Percentiles rank a stretch among this genome's conserved stretches.
These are phyloP conservation scores for Hanseniaspora thailandica DNA, from an alignment of 805 yeast species.

Conservation along the genomic window DNA sequence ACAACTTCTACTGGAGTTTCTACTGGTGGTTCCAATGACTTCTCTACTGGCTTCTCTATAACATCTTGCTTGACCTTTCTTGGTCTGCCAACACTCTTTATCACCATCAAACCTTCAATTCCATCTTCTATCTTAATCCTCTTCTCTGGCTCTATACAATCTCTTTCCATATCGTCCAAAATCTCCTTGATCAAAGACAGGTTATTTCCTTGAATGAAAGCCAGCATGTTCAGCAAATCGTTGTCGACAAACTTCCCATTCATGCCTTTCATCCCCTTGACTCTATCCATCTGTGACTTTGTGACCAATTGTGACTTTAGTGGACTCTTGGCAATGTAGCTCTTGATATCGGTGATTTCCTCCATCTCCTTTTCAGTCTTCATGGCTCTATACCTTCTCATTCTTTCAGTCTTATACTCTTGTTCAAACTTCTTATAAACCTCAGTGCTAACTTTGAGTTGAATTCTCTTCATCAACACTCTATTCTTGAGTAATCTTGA, in stretches of 20 bases:
- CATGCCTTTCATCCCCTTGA: background rate
- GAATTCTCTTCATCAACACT: slow-evolving; percentile 13
- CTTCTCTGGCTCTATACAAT: background rate
- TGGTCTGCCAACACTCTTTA: background rate
- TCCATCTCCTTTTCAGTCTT: background rate
- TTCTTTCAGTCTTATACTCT: slow-evolving; percentile 14
- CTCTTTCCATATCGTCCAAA: slow-evolving; percentile 5
- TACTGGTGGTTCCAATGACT: too few relatives aligned
- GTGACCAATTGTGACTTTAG: slow-evolving; percentile 1
- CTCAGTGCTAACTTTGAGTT: slow-evolving; percentile 4
- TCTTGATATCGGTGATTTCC: background rate
- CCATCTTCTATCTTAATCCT: background rate
- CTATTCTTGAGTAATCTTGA: background rate
- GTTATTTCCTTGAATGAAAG: slow-evolving; percentile 11
- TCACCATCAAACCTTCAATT: too few relatives aligned
- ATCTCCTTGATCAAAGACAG: slow-evolving; percentile 2
- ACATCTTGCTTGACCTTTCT: background rate
- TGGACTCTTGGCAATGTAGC: background rate
- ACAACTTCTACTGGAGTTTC: background rate
- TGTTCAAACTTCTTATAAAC: slow-evolving; percentile 8
- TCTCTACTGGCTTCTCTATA: too few relatives aligned
- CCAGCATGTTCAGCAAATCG: slow-evolving; percentile 9
- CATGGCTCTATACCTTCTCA: slow-evolving; percentile 14
- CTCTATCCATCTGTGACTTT: background rate
- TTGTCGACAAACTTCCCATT: slow-evolving; percentile 8